These are phyloP conservation scores for Austroboletus eburneus DNA, from an alignment of 768 basidiomycete genomes.

Conservation along the genomic window DNA sequence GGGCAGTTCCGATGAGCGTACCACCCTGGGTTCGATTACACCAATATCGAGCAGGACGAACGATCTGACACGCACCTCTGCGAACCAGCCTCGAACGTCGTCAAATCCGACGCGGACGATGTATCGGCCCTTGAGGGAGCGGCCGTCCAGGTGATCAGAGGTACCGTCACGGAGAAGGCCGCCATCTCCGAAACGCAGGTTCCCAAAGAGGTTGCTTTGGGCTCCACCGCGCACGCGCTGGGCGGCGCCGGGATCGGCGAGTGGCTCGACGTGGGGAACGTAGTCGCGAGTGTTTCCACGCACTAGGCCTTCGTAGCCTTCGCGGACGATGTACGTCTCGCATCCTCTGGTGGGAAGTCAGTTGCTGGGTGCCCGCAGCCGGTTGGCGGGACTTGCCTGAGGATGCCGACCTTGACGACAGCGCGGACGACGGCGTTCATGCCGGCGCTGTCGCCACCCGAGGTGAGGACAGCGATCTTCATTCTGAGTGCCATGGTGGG, in stretches of 20 bases:
- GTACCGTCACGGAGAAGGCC: conserved; percentile 76
- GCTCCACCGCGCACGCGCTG: conserved; percentile 18
- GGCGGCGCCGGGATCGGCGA: conserved; percentile 24
- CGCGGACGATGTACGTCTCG: conserved; percentile 93
- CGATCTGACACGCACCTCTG: conserved; percentile 53
- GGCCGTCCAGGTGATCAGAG: conserved; percentile 60
- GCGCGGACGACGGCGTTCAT: conserved; percentile 96
- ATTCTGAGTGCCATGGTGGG: conserved; percentile 33
- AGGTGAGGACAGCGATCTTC: conserved; percentile 93
- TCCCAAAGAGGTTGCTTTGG: conserved; percentile 49
- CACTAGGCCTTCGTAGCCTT: conserved; percentile 98
- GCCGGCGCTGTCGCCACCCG: conserved; percentile 96
- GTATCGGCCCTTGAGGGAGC: conserved; percentile 83
- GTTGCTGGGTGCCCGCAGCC: background rate
- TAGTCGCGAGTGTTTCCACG: conserved; percentile 60
- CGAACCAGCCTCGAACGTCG: conserved; percentile 93
- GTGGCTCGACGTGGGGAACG: conserved; percentile 22
- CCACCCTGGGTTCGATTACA: conserved; percentile 56
- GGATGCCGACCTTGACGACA: conserved; percentile 88
- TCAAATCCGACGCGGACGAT: conserved; percentile 98
- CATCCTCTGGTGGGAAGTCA: conserved; percentile 63
- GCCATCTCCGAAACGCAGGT: conserved; percentile 81
- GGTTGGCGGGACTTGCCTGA: conserved; percentile 53
- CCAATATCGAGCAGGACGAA: no score
- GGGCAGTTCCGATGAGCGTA: conserved; percentile 93